Evolutionary conservation across 768 basidiomycete species (phyloP), one percentile per base, ranked within the genome.

Genomic region (Strobilomyces dryophilus): DNA sequence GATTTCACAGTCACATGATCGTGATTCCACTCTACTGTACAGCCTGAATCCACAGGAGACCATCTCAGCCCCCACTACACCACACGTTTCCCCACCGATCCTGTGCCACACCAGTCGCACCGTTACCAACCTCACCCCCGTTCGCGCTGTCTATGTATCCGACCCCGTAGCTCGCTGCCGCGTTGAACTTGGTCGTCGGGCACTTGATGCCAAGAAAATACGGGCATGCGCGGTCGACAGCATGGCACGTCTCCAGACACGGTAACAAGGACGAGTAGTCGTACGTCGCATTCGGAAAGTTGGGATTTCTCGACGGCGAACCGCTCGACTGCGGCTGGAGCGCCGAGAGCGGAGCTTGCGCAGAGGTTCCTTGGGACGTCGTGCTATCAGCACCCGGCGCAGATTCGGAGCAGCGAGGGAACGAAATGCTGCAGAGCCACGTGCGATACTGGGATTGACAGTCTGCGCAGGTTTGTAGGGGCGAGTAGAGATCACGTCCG

Each of bases 401-500:
- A 26, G 70, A 59, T 46, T 93, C 89, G 14, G 79, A 76, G 55
- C 92, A 94, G 24, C 92, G 81, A 14, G 89, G 81, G 62, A 95
- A 78, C 9, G 84, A 81, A 15, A 85, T 71, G 20, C 81, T 66
- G 69, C 92, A 95, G 32, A 89, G 77, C 90, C 90, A 95, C 32
- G 72, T 74, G 32, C 86, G 79, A 66, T 94, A 95, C 21, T 81
- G 82, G 20, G 68, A 67, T 56, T 85, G 80, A 61, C 92, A 94
- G 65, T 89, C 85, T 14, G 79, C 76, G 62, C 92, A 95, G 4
- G 82, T 80, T 26, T 88, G 81, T 20, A 92, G 68, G 0, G 87
- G 86, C 7, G 89, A 92, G 71, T 92, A 95, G 50, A 75, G 63
- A 63, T 92, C 90, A 27, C 88, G 79, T 17, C 89, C 88, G 64